Conservation (phyloP, 139 green algal genomes). For the Chlamydomonas incerta region DNA sequence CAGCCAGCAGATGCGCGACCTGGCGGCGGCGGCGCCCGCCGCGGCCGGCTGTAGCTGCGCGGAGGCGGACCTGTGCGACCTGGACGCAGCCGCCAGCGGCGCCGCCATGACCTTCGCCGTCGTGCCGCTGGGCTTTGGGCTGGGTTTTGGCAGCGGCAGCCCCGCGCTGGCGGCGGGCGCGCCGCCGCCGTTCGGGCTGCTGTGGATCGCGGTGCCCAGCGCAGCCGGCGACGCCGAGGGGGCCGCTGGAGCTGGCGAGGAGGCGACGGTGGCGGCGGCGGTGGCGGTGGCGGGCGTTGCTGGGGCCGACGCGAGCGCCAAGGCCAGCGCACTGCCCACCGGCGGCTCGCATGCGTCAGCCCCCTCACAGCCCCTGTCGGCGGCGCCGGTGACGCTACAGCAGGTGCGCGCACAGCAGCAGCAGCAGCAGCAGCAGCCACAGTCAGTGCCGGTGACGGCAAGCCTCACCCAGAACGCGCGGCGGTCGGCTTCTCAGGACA, state of each 20-base stretch:
- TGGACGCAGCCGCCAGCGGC: not conserved
- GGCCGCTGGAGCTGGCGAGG: not conserved
- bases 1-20: not conserved
- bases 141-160: not conserved
- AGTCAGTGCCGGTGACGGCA: too few relatives aligned
- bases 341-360: too few relatives aligned
- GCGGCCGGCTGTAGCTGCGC: constrained; percentile 1
- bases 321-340: too few relatives aligned
- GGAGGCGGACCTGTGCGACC: not conserved
- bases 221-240: not conserved
- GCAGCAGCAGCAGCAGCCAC: too few relatives aligned
- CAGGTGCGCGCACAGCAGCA: too few relatives aligned
- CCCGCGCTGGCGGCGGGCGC: too few relatives aligned
- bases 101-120: not conserved
- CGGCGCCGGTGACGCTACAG: too few relatives aligned
- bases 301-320: not conserved
- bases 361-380: too few relatives aligned
- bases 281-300: too few relatives aligned
- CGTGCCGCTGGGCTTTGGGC: constrained; percentile 11
- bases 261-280: too few relatives aligned
- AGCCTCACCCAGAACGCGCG: too few relatives aligned
- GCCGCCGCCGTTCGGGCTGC: not conserved
- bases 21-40: not conserved
- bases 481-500: too few relatives aligned
- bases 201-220: constrained; percentile 9